Percentiles rank a stretch among this genome's conserved stretches.
These are phyloP conservation scores for Blastocystis sp. DNA, from an alignment of 352 stramenopile species.

Conservation along the genomic window DNA sequence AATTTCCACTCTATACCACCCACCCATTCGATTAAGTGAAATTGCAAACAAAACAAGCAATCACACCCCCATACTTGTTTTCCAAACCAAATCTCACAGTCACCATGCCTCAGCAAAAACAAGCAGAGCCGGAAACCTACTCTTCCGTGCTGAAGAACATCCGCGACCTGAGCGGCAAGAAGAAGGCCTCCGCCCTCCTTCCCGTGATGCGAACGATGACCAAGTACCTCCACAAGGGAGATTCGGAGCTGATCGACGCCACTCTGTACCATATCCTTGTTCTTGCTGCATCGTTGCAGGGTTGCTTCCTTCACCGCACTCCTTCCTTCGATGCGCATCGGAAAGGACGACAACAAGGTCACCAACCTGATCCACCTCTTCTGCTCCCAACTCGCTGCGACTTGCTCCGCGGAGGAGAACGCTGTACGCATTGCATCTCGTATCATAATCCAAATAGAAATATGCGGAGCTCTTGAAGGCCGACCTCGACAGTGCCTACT, in stretches of 20 bases:
- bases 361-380: slow-evolving; percentile 49
- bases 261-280: slow-evolving; percentile 20
- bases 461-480: not conserved
- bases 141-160: slow-evolving; percentile 49
- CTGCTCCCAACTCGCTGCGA: not conserved
- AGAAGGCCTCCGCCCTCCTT: slow-evolving; percentile 53
- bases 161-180: not conserved
- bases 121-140: slow-evolving; percentile 19
- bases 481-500: not conserved
- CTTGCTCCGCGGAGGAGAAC: not conserved
- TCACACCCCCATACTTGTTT: too few relatives aligned
- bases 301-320: slow-evolving; percentile 2
- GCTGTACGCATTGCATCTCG: not conserved
- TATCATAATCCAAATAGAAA: not conserved
- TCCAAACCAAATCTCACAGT: not conserved
- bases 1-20: too few relatives aligned
- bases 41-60: too few relatives aligned
- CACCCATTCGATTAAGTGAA: too few relatives aligned
- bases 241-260: slow-evolving; percentile 13
- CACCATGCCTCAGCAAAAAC: not conserved
- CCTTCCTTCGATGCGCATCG: not conserved
- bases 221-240: slow-evolving; percentile 42
- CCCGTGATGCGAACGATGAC: slow-evolving; percentile 51
- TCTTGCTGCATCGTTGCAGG: not conserved
- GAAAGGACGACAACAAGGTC: slow-evolving; percentile 55